phyloP scores from a whole-genome alignment of 352 stramenopile genomes.

The Globisporangium barbulae region DNA sequence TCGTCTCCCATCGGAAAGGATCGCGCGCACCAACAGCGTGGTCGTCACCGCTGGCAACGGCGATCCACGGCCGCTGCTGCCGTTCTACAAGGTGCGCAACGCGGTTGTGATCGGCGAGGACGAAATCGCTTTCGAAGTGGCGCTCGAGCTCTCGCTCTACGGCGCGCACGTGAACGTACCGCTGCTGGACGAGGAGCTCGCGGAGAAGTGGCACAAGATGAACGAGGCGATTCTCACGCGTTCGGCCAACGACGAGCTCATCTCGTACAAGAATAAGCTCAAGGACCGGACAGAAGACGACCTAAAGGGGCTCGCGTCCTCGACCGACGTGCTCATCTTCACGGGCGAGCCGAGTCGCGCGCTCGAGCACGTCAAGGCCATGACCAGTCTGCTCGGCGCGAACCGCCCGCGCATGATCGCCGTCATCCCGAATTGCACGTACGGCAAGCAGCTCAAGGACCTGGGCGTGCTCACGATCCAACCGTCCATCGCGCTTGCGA shows the following conservation, averaged over 20 bases:
- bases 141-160: slow-evolving; percentile 58
- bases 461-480: slow-evolving; percentile 59
- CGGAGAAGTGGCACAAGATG: slow-evolving; percentile 54
- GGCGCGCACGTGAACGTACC: slow-evolving; percentile 62
- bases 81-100: slow-evolving; percentile 46
- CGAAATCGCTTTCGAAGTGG: slow-evolving; percentile 59
- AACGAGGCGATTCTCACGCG: slow-evolving; percentile 50
- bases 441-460: slow-evolving; percentile 37
- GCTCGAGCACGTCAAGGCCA: slow-evolving; percentile 45
- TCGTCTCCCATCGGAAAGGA: slow-evolving; percentile 13
- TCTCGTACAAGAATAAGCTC: slow-evolving; percentile 66
- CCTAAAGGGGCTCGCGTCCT: slow-evolving; percentile 32
- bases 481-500: slow-evolving; percentile 56
- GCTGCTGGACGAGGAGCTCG: slow-evolving; percentile 52
- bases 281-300: slow-evolving; percentile 26
- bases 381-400: slow-evolving; percentile 36
- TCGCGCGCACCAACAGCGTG: slow-evolving; percentile 13
- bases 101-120: slow-evolving; percentile 65
- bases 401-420: slow-evolving; percentile 56
- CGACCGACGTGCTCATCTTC: slow-evolving; percentile 60
- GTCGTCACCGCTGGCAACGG: slow-evolving; percentile 32
- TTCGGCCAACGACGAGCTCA: slow-evolving; percentile 55
- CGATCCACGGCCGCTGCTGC: slow-evolving; percentile 38
- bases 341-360: slow-evolving; percentile 44
- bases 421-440: slow-evolving; percentile 36